Evolutionary conservation across 2,329 filamentous ascomycete species (phyloP).

Genomic region (Aspergillus carbonarius): DNA sequence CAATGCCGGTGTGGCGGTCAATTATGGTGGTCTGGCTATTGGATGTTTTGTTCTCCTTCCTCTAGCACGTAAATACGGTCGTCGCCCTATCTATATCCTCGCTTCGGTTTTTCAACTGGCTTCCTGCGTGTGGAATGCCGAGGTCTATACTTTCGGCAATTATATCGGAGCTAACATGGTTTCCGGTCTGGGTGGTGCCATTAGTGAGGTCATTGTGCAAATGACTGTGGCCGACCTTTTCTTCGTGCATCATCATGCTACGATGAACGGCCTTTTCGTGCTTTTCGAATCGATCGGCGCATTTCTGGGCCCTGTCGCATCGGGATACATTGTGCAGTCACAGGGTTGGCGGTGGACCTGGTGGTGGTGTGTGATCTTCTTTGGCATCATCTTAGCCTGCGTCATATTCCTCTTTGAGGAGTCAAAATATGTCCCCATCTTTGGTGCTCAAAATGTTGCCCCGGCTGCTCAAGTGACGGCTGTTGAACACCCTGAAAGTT

Average conservation of each 20-base stretch:
- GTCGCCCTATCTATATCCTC: constrained; percentile 48
- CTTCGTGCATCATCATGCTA: constrained; percentile 50
- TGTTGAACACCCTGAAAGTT: background rate
- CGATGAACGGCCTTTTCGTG: constrained; percentile 51
- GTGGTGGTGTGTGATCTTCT: constrained; percentile 49
- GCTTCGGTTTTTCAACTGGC: constrained; percentile 42
- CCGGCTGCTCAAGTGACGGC: background rate
- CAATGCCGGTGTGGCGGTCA: constrained; percentile 49
- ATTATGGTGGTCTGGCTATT: constrained; percentile 43
- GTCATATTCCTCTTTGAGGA: constrained; percentile 50
- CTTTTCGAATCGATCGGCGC: constrained; percentile 32
- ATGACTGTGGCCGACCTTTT: constrained; percentile 52
- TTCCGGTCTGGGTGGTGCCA: constrained; percentile 45
- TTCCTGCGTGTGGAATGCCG: constrained; percentile 46
- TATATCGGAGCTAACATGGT: constrained; percentile 47
- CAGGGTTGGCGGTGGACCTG: constrained; percentile 54
- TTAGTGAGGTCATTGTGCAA: constrained; percentile 47
- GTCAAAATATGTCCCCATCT: constrained; percentile 24
- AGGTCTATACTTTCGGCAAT: constrained; percentile 43
- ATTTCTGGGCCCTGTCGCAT: constrained; percentile 39
- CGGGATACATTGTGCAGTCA: constrained; percentile 34
- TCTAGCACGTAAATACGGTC: constrained; percentile 48
- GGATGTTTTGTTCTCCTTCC: constrained; percentile 47
- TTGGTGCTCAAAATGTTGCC: background rate
- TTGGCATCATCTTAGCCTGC: constrained; percentile 38